A percentile compares a stretch with the other conserved stretches of the same genome.
Conservation (phyloP, 768 basidiomycete genomes). For the Lactifluus piperatus region DNA sequence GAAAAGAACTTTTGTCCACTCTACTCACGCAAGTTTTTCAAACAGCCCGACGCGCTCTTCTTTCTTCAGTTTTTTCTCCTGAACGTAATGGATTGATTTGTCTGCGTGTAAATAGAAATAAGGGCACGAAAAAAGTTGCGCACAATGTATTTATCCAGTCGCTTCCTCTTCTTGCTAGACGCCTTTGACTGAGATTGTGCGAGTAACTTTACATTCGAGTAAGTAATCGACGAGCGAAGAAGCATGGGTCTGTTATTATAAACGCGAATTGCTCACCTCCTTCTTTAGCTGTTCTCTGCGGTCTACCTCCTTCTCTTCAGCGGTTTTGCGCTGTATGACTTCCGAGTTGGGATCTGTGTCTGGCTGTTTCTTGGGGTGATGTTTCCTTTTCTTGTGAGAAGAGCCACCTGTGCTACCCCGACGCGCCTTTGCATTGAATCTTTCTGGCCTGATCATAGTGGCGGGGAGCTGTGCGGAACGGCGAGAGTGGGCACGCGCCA, state of each 20-base stretch:
- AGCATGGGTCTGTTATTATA: no score
- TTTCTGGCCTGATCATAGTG: slow-evolving; percentile 20
- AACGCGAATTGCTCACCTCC: no score
- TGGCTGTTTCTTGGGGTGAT: background rate
- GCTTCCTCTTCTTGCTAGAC: slow-evolving; percentile 40
- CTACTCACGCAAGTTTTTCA: slow-evolving; percentile 70
- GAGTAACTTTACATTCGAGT: no score
- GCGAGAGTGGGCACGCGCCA: background rate
- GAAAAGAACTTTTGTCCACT: slow-evolving; percentile 25
- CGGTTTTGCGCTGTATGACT: slow-evolving; percentile 23
- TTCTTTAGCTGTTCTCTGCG: slow-evolving; percentile 24
- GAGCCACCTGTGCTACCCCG: slow-evolving; percentile 48
- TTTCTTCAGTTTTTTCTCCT: slow-evolving; percentile 91
- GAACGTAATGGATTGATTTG: background rate
- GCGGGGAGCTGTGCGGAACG: background rate
- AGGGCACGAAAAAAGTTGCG: slow-evolving; percentile 18
- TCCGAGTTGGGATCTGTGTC: slow-evolving; percentile 21
- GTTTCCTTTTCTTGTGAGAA: slow-evolving; percentile 52
- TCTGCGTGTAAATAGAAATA: background rate
- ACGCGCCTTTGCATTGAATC: slow-evolving; percentile 57
- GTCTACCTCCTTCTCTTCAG: slow-evolving; percentile 24
- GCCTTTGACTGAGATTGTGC: slow-evolving; percentile 27
- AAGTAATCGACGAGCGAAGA: no score
- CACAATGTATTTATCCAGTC: slow-evolving; percentile 44
- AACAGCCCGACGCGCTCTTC: slow-evolving; percentile 74